phyloP scores from a whole-genome alignment of 139 green algal genomes.

The Axilococcus clingmanii region DNA sequence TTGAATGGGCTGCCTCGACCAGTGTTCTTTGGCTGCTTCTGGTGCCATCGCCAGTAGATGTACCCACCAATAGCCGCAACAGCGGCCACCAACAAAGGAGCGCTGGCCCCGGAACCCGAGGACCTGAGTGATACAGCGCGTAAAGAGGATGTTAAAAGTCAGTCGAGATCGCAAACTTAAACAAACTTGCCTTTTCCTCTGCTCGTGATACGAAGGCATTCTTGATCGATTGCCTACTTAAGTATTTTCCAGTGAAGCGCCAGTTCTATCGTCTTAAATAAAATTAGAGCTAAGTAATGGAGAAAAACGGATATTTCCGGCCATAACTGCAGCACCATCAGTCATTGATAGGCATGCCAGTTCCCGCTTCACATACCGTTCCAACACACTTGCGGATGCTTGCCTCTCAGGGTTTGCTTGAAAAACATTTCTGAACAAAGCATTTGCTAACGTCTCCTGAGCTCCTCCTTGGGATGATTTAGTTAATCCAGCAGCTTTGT shows the following conservation, averaged over 20 bases:
- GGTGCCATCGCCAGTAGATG: not conserved
- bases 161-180: too few relatives aligned
- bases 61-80: not conserved
- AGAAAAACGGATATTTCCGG: conserved; percentile 33
- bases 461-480: too few relatives aligned
- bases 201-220: too few relatives aligned
- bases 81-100: not conserved
- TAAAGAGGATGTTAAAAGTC: too few relatives aligned
- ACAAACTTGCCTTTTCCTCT: too few relatives aligned
- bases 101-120: too few relatives aligned
- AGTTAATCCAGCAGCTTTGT: conserved; percentile 34
- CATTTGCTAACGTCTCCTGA: conserved; percentile 11
- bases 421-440: conserved; percentile 42
- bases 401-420: conserved; percentile 6
- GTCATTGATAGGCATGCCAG: conserved; percentile 40
- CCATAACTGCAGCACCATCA: conserved; percentile 16
- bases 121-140: too few relatives aligned
- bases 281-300: not conserved
- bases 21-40: not conserved
- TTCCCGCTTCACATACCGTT: conserved; percentile 32
- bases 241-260: too few relatives aligned
- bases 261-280: too few relatives aligned
- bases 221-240: too few relatives aligned
- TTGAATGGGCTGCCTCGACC: conserved; percentile 14
- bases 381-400: conserved; percentile 10